phyloP scores from a whole-genome alignment of 352 stramenopile genomes.

The Pythium guiyangense region DNA sequence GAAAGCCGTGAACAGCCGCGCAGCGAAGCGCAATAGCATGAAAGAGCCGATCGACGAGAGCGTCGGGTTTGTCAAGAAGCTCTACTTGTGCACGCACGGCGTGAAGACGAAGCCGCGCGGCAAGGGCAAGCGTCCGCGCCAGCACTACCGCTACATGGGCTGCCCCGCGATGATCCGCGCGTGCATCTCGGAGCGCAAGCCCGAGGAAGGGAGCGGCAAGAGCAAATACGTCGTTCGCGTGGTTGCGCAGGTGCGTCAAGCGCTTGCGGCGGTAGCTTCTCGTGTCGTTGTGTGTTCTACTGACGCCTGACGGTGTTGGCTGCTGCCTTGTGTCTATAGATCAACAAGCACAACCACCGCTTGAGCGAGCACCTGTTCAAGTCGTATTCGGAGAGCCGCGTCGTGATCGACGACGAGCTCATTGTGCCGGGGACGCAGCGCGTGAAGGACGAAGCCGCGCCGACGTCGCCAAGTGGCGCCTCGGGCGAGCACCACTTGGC shows the following conservation, averaged over 20 bases:
- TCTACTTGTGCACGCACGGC: constrained; percentile 80
- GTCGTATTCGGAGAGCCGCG: constrained; percentile 82
- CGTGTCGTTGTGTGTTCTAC: neutral
- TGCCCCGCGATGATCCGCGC: constrained; percentile 81
- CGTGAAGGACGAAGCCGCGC: constrained; percentile 41
- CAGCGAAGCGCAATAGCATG: constrained; percentile 77
- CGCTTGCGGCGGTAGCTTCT: neutral
- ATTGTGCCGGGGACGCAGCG: constrained; percentile 42
- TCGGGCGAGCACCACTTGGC: constrained; percentile 24
- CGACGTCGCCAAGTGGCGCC: constrained; percentile 7
- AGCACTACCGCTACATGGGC: constrained; percentile 84
- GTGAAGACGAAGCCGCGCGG: constrained; percentile 81
- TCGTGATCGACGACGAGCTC: constrained; percentile 82
- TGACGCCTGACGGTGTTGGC: neutral
- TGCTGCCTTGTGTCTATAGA: constrained; percentile 21
- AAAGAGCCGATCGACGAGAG: constrained; percentile 86
- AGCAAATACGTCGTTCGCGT: constrained; percentile 83
- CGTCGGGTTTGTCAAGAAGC: constrained; percentile 81
- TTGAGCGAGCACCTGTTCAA: constrained; percentile 84
- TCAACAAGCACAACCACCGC: constrained; percentile 85
- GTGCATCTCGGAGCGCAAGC: constrained; percentile 77
- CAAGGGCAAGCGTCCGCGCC: constrained; percentile 72
- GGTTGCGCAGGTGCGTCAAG: constrained; percentile 50
- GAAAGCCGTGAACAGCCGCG: constrained; percentile 70
- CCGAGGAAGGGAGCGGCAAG: constrained; percentile 44